These are phyloP conservation scores for Fusarium illudens DNA, from an alignment of 2,329 filamentous ascomycete genomes.

Conservation along the genomic window DNA sequence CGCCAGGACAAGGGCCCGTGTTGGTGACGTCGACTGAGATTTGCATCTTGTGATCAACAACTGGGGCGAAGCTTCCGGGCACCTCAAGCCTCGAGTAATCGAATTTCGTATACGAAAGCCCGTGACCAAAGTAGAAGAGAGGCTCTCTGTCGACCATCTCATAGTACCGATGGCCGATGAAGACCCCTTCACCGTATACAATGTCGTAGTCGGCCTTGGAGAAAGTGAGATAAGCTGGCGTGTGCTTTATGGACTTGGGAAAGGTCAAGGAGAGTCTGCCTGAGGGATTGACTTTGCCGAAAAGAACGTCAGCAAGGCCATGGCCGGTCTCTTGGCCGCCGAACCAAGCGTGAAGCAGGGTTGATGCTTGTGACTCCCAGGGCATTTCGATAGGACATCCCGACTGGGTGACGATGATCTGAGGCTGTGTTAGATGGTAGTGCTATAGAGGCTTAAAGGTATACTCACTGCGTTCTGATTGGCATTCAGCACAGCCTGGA, in stretches of 20 bases:
- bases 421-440: fast-evolving
- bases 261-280: constrained; percentile 74
- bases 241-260: constrained; percentile 69
- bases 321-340: constrained; percentile 41
- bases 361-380: constrained; percentile 48
- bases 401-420: constrained; percentile 36
- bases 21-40: constrained; percentile 25
- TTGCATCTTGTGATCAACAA: constrained; percentile 9
- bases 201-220: constrained; percentile 69
- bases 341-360: constrained; percentile 40
- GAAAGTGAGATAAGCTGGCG: constrained; percentile 75
- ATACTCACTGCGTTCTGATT: constrained; percentile 67
- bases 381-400: constrained; percentile 61
- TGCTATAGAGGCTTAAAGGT: too few relatives aligned
- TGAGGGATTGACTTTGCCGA: constrained; percentile 35
- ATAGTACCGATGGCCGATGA: constrained; percentile 77
- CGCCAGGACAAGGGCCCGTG: constrained; percentile 6
- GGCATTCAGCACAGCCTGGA: constrained; percentile 60
- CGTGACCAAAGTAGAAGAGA: constrained; percentile 74
- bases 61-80: background rate
- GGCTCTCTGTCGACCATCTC: constrained; percentile 58
- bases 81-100: constrained; percentile 51
- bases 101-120: constrained; percentile 75
- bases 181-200: constrained; percentile 77
- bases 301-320: constrained; percentile 40